Conservation (phyloP, 352 stramenopile species). For the Globisporangium okanoganense region DNA sequence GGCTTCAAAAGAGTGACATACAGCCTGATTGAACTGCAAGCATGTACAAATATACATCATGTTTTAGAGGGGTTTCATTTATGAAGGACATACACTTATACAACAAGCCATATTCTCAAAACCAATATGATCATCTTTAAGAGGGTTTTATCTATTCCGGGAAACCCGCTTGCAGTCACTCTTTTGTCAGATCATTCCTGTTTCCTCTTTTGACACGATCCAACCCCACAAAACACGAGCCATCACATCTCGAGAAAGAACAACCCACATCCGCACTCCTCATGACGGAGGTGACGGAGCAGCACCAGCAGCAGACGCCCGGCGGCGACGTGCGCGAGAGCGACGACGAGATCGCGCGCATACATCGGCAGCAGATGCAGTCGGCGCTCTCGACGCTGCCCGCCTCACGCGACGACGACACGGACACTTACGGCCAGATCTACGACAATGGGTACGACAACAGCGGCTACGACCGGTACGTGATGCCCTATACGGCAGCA, state of each 20-base stretch:
- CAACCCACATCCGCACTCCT: not conserved
- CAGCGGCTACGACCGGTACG: constrained; percentile 16
- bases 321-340: constrained; percentile 24
- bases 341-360: constrained; percentile 15
- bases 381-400: constrained; percentile 34
- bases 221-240: too few species aligned
- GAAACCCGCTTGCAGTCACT: too few species aligned
- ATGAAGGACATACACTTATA: too few species aligned
- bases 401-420: constrained; percentile 10
- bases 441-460: constrained; percentile 12
- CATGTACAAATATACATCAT: too few species aligned
- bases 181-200: too few species aligned
- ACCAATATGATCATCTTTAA: too few species aligned
- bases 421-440: constrained; percentile 13
- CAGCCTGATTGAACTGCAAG: not conserved
- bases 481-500: constrained; percentile 5
- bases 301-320: constrained; percentile 5
- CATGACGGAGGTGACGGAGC: constrained; percentile 20
- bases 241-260: constrained; percentile 2
- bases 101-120: too few species aligned
- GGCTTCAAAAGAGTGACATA: not conserved
- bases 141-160: too few species aligned
- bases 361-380: constrained; percentile 22
- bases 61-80: too few species aligned
- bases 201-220: too few species aligned